phyloP scores from a whole-genome alignment of 768 basidiomycete genomes.

The Xerocomellus dryophilus region DNA sequence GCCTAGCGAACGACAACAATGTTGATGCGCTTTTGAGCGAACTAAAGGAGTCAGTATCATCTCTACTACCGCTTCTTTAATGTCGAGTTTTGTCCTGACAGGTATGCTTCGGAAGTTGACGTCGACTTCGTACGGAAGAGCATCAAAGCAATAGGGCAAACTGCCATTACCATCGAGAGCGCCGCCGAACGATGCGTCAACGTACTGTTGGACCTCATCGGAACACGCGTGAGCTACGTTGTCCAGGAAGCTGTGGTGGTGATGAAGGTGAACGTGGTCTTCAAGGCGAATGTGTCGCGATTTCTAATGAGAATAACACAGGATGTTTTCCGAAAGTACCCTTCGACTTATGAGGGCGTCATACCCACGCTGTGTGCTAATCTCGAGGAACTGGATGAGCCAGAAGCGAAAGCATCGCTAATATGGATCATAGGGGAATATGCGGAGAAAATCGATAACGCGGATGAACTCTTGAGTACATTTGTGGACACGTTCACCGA shows the following conservation, averaged over 20 bases:
- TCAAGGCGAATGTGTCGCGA: too few species aligned
- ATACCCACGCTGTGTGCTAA: conserved; percentile 94
- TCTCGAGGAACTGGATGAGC: conserved; percentile 95
- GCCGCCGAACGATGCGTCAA: conserved; percentile 94
- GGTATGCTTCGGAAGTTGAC: conserved; percentile 96
- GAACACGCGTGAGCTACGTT: conserved; percentile 92
- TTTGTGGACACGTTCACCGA: conserved; percentile 94
- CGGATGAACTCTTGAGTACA: conserved; percentile 83
- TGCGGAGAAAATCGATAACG: conserved; percentile 95
- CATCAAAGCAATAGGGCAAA: conserved; percentile 93
- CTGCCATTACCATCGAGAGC: conserved; percentile 91
- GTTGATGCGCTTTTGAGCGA: conserved; percentile 94
- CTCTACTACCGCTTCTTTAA: neutral
- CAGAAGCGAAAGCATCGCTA: conserved; percentile 94
- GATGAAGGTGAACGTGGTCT: conserved; percentile 72
- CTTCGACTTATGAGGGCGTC: conserved; percentile 92
- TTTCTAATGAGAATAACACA: conserved; percentile 30
- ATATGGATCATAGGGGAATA: conserved; percentile 99
- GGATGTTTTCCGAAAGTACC: conserved; percentile 99
- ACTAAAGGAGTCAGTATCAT: conserved; percentile 79
- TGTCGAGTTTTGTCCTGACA: conserved; percentile 29
- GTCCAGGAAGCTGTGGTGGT: conserved; percentile 98
- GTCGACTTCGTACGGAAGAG: conserved; percentile 96
- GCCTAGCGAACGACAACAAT: conserved; percentile 85
- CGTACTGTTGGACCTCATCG: conserved; percentile 89